Base-by-base conservation (phyloP, 2,329 filamentous ascomycete genomes). In the Pseudogymnoascus pannorum region DNA sequence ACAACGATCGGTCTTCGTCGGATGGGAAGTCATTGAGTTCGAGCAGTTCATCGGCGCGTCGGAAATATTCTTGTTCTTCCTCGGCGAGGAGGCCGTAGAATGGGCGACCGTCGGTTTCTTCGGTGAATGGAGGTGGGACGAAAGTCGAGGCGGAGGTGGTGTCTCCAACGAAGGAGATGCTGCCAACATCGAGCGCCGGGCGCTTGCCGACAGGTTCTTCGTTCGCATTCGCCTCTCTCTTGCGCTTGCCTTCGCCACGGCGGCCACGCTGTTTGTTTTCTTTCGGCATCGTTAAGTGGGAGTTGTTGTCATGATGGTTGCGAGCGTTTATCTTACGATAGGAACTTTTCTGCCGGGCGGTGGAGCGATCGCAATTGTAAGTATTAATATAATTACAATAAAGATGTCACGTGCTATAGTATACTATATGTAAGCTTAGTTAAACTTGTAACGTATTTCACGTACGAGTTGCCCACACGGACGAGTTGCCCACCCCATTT, bases 21-120 rank as follows among this genome's bases (percentile, higher is more conserved):
- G 87, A 86, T 40, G 83, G 84, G 72, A 97, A 97, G 72, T 93
- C 86, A 76, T 97, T 94, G 67, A 91, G 76, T 73, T 96, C 92
- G 63, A 99, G 86, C 76, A 95, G 81, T 73, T 95, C 89, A 77
- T 95, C 92, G 60, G 92, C 92, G 57, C 86, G 86, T 67, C 90
- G 88, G 75, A 97, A 99, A 74, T 97, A 97, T 74, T 97, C 92
- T 72, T 96, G 91, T 78, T 99, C 94, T 67, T 95, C 85, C 60
- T 95, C 88, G 69, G 91, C 89, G 24, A 99, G 86, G 79, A 97
- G 87, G 66, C 94, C 94, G 69, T 95, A 97, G 78, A 96, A 99
- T 7, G 71, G 71, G 14, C 70, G 62, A 22, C 71, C 70, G 22
- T 58, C 63, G 11, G 60, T 62, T 31, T 62, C 65, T 20, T 60